Conservation (phyloP, 495 filamentous ascomycete species). For the Corynascus novoguineensis region DNA sequence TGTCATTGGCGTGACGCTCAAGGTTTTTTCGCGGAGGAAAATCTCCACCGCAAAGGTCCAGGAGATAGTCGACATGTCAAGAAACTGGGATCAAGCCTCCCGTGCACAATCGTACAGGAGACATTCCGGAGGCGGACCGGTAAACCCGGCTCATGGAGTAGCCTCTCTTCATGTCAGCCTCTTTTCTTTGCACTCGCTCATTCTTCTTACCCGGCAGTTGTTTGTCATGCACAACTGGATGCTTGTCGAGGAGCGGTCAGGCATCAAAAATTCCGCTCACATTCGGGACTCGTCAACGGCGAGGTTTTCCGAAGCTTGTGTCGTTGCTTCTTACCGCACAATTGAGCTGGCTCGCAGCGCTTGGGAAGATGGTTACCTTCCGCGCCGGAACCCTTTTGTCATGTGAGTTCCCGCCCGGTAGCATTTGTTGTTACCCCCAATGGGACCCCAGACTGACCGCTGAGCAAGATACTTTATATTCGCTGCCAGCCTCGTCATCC, state of each 20-base stretch:
- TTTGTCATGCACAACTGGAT: slow-evolving; percentile 50
- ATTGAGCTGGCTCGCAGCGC: slow-evolving; percentile 57
- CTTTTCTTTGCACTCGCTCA: slow-evolving; percentile 67
- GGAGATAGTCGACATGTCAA: slow-evolving; percentile 55
- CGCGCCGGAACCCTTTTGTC: slow-evolving; percentile 61
- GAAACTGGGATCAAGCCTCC: slow-evolving; percentile 45
- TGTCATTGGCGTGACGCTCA: slow-evolving; percentile 61
- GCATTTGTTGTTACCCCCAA: neutral
- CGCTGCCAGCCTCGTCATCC: slow-evolving; percentile 61
- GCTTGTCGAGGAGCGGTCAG: slow-evolving; percentile 29
- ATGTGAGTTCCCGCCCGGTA: slow-evolving; percentile 41
- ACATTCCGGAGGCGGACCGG: slow-evolving; percentile 40
- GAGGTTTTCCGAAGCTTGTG: slow-evolving; percentile 64
- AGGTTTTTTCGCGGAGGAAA: slow-evolving; percentile 64
- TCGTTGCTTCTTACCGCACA: slow-evolving; percentile 63
- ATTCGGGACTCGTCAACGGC: slow-evolving; percentile 45
- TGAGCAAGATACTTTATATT: slow-evolving; percentile 59
- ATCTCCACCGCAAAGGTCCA: slow-evolving; percentile 62
- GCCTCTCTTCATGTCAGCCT: slow-evolving; percentile 63
- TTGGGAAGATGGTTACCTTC: slow-evolving; percentile 54
- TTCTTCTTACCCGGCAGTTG: slow-evolving; percentile 67
- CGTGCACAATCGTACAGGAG: slow-evolving; percentile 44
- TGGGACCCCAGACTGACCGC: neutral
- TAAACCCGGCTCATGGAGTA: slow-evolving; percentile 51
- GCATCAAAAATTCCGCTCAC: slow-evolving; percentile 25